A percentile compares a stretch with the other conserved stretches of the same genome.
phyloP scores from a whole-genome alignment of 169 alveolate species.

The Plasmodium ovale region DNA sequence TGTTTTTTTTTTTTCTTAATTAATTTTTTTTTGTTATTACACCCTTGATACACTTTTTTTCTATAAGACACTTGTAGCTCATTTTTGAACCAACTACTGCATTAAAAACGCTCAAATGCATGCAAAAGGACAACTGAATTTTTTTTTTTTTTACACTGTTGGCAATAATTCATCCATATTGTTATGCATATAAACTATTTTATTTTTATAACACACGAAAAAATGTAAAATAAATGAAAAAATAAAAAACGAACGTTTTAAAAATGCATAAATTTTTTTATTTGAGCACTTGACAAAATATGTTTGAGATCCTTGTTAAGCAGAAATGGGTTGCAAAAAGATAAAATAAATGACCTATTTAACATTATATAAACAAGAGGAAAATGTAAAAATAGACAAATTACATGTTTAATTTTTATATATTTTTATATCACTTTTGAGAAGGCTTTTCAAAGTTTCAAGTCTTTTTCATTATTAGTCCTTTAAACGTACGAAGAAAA shows the following conservation, averaged over 20 bases:
- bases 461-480: background rate
- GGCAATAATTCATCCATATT: background rate
- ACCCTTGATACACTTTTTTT: background rate
- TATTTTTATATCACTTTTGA: background rate
- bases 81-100: background rate
- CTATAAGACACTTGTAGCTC: background rate
- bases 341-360: background rate
- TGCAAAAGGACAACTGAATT: background rate
- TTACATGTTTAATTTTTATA: background rate
- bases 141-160: background rate
- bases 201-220: background rate
- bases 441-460: background rate
- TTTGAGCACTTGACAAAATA: background rate
- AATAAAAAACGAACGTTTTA: background rate
- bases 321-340: no score
- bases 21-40: background rate
- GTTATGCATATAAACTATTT: background rate
- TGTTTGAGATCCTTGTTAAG: no score
- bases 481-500: background rate
- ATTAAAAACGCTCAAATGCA: constrained; percentile 19
- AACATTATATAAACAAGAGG: background rate
- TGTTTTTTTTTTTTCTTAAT: background rate
- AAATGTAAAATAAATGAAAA: background rate
- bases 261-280: background rate
- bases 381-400: background rate